Evolutionary conservation across 495 filamentous ascomycete genomes (phyloP).

Genomic region (Talaromyces borbonicus): DNA sequence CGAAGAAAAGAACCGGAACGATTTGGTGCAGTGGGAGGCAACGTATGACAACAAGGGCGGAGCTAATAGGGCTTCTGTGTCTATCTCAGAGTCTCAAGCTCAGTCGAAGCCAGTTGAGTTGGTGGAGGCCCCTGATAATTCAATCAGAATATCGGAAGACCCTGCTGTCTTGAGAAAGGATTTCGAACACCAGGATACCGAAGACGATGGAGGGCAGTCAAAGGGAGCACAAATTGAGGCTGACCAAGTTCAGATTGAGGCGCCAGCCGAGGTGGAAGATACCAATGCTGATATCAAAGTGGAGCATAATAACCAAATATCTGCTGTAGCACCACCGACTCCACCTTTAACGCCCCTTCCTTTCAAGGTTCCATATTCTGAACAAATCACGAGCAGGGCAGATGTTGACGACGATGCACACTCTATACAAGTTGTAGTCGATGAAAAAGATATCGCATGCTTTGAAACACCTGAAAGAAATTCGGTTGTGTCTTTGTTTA

Average conservation of each 20-base stretch:
- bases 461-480: conserved; percentile 27
- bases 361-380: conserved; percentile 42
- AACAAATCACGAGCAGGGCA: background rate
- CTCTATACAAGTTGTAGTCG: conserved; percentile 54
- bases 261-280: background rate
- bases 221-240: background rate
- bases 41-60: conserved; percentile 48
- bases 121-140: conserved; percentile 10
- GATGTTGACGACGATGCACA: conserved; percentile 36
- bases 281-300: background rate
- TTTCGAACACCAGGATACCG: background rate
- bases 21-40: conserved; percentile 71
- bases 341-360: conserved; percentile 48
- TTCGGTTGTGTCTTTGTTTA: conserved; percentile 35
- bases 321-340: background rate
- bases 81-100: background rate
- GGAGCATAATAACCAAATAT: conserved; percentile 4
- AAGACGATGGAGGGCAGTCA: background rate
- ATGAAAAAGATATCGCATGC: conserved; percentile 30
- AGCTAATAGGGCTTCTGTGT: conserved; percentile 11
- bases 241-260: background rate
- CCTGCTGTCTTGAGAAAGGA: conserved; percentile 6
- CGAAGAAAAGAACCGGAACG: conserved; percentile 55
- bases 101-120: conserved; percentile 1
- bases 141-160: conserved; percentile 11